phyloP scores from a whole-genome alignment of 345 rosid genomes.

The Populus deltoides region DNA sequence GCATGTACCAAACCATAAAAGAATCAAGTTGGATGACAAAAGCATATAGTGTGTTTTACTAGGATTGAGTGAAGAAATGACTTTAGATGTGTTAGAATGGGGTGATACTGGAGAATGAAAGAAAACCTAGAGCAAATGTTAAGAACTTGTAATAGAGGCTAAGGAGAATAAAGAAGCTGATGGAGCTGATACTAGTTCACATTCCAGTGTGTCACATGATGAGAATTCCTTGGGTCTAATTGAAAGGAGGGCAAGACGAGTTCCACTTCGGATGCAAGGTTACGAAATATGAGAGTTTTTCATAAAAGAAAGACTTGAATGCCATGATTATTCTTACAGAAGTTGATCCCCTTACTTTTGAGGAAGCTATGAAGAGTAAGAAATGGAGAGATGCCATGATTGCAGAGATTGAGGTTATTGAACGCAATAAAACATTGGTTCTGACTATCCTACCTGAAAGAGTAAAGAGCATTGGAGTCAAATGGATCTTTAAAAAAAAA shows the following conservation, averaged over 20 bases:
- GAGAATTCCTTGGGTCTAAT: too few relatives aligned
- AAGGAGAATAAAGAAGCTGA: too few relatives aligned
- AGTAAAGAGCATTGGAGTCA: not conserved
- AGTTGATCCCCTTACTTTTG: not conserved
- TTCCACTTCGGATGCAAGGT: not conserved
- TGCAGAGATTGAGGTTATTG: not conserved
- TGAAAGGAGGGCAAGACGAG: not conserved
- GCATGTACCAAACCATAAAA: not conserved
- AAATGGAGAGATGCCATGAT: not conserved
- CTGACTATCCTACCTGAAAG: not conserved
- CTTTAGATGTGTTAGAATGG: too few relatives aligned
- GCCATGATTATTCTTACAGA: not conserved
- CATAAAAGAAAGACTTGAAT: not conserved
- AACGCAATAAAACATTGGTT: not conserved
- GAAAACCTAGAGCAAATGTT: too few relatives aligned
- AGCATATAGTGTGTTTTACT: not conserved
- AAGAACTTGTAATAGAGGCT: too few relatives aligned
- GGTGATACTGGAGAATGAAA: not conserved
- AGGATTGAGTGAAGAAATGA: not conserved
- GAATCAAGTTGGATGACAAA: not conserved
- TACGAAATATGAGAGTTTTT: not conserved
- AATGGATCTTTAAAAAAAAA: too few relatives aligned
- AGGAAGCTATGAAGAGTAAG: not conserved
- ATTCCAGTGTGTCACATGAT: too few relatives aligned
- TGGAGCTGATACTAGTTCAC: too few relatives aligned